phyloP scores from a whole-genome alignment of 768 basidiomycete species.

The Coprinopsis cinerea region DNA sequence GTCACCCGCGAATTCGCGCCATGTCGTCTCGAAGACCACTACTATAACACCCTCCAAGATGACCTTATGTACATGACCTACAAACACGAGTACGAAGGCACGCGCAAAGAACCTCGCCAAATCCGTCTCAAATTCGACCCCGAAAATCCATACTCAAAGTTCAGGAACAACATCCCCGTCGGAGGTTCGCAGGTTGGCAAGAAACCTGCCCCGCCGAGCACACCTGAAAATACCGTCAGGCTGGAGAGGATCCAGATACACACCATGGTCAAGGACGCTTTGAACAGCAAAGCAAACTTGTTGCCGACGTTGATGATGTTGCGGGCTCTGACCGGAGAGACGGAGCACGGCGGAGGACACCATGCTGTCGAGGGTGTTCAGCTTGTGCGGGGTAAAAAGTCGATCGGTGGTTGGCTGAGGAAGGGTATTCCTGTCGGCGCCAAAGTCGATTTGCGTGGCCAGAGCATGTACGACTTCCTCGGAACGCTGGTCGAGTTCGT shows the following conservation, averaged over 20 bases:
- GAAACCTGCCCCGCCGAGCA: constrained; percentile 60
- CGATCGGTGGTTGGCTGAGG: constrained; percentile 78
- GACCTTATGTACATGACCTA: constrained; percentile 96
- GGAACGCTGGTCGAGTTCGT: constrained; percentile 88
- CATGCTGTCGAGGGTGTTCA: constrained; percentile 72
- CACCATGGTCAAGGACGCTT: constrained; percentile 77
- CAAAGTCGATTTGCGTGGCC: constrained; percentile 86
- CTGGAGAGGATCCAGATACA: constrained; percentile 86
- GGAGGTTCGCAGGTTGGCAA: constrained; percentile 67
- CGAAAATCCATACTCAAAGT: constrained; percentile 74
- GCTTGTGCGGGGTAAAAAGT: constrained; percentile 64
- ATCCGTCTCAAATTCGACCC: constrained; percentile 72
- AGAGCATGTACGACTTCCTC: constrained; percentile 93
- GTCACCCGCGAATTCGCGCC: constrained; percentile 64
- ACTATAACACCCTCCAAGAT: constrained; percentile 74
- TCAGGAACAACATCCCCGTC: constrained; percentile 68
- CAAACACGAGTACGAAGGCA: constrained; percentile 55
- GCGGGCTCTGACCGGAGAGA: constrained; percentile 83
- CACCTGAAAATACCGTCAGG: constrained; percentile 60
- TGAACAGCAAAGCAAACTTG: constrained; percentile 63
- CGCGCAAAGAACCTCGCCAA: constrained; percentile 46
- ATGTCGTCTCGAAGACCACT: constrained; percentile 78
- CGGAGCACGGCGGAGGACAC: constrained; percentile 63
- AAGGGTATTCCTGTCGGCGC: constrained; percentile 77
- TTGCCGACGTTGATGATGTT: constrained; percentile 85